Evolutionary conservation across 352 stramenopile species (phyloP).

Genomic region (Phytopythium aichiense): DNA sequence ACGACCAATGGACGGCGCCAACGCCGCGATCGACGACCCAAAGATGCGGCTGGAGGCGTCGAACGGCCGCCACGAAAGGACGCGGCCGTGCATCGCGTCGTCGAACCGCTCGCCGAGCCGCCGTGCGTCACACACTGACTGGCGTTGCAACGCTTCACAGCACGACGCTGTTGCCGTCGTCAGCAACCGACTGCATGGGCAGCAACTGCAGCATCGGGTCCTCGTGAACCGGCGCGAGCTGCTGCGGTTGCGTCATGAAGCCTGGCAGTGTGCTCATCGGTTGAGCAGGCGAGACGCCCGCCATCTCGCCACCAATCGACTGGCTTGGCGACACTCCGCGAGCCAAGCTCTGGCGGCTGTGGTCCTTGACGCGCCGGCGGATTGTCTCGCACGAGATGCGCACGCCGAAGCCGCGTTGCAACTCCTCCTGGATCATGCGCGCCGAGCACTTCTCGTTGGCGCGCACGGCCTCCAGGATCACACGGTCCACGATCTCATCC

Average conservation of each 20-base stretch:
- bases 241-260: not conserved
- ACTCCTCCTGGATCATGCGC: slow-evolving; percentile 52
- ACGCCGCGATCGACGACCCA: not conserved
- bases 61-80: not conserved
- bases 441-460: slow-evolving; percentile 55
- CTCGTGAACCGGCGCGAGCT: not conserved
- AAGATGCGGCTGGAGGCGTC: not conserved
- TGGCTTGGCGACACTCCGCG: not conserved
- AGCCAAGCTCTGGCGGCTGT: slow-evolving; percentile 31
- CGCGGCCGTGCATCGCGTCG: not conserved
- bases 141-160: not conserved
- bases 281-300: no score
- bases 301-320: no score
- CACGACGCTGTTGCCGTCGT: not conserved
- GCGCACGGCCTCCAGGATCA: slow-evolving; percentile 60
- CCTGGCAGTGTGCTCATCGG: not conserved
- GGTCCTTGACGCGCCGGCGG: slow-evolving; percentile 56
- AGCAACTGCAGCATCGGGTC: slow-evolving; percentile 3
- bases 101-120: not conserved
- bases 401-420: slow-evolving; percentile 39
- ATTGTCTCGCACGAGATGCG: slow-evolving; percentile 70
- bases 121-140: not conserved
- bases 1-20: not conserved
- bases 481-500: slow-evolving; percentile 55
- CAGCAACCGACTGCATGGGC: not conserved